Percentiles rank a stretch among this genome's conserved stretches.
phyloP scores from a whole-genome alignment of 2,329 filamentous ascomycete genomes.

The Helotiales sp. region DNA sequence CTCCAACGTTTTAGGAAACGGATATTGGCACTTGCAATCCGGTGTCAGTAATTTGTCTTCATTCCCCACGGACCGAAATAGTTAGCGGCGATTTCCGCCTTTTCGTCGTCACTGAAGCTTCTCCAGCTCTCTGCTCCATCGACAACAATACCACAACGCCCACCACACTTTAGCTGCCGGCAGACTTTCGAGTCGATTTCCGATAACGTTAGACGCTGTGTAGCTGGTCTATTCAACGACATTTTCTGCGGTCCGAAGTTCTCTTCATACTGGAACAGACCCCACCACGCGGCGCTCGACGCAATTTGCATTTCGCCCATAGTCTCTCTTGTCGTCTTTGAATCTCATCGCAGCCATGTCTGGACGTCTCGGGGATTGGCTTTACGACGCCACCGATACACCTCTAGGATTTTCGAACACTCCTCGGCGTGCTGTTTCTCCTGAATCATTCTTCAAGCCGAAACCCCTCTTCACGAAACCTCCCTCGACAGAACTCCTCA shows the following conservation, averaged over 20 bases:
- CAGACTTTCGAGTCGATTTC: background rate
- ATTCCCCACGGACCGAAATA: background rate
- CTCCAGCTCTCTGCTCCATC: background rate
- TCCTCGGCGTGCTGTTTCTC: background rate
- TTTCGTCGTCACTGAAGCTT: background rate
- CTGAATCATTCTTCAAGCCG: background rate
- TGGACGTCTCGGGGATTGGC: background rate
- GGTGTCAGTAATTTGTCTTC: background rate
- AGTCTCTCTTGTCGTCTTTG: background rate
- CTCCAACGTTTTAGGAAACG: background rate
- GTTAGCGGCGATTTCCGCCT: background rate
- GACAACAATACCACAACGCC: background rate
- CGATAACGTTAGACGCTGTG: background rate
- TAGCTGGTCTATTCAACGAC: background rate
- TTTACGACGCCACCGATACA: background rate
- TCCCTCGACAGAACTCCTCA: background rate
- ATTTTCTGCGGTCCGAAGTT: background rate
- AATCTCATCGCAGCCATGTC: background rate
- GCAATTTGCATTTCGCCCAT: background rate
- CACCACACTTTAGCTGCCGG: background rate
- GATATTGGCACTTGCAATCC: background rate
- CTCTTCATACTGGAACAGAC: background rate
- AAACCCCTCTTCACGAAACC: background rate
- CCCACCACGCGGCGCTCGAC: background rate
- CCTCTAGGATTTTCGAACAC: background rate